Base-by-base conservation (phyloP, 352 stramenopile genomes). In the Pythium brassicae region DNA sequence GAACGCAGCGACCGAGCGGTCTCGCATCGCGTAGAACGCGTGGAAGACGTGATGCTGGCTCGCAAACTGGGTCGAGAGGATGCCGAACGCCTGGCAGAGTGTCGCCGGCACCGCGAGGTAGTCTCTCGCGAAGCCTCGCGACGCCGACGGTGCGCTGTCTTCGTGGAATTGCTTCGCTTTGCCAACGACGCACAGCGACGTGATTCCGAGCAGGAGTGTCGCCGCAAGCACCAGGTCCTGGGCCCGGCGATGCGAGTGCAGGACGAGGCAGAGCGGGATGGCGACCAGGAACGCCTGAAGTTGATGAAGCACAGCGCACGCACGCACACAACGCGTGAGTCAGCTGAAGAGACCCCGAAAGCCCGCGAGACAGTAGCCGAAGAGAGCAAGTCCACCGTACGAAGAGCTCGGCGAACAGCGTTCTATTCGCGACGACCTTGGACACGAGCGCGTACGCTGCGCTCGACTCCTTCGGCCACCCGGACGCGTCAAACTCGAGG, bases 21-120 rank as follows among this genome's bases (percentile, higher is more conserved):
- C 62, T 11, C 25, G 50, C 48, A 80, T 58, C 23, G 66, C 59
- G 53, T 80, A 69, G 49, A 84, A 84, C 0, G 73, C 69, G 52
- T 84, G 74, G 50, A 83, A 83, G n/a, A 65, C 71, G 48, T 82
- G 72, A 46, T 82, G 77, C 43, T 83, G 72, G 29, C 67, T 79
- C 17, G 61, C 59, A 25, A 84, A 66, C 0, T 63, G 55, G 14
- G 66, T 74, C 10, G 68, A 63, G 7, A 87, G 53, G 43, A 81
- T 77, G 10, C 70, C 72, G 29, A 87, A 72, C 14, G 66, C 68
- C 37, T 76, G 68, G 15, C 69, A 79, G 5, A 81, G 55, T 11
- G 74, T 78, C 19, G 60, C 23, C n/a, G 78, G 77, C n/a, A 86
- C 73, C 0, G 45, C n/a, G 23, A 85, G 25, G 56, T 83, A 85